Evolutionary conservation across 2,329 filamentous ascomycete species (phyloP).

Genomic region (Exserohilum turcica): DNA sequence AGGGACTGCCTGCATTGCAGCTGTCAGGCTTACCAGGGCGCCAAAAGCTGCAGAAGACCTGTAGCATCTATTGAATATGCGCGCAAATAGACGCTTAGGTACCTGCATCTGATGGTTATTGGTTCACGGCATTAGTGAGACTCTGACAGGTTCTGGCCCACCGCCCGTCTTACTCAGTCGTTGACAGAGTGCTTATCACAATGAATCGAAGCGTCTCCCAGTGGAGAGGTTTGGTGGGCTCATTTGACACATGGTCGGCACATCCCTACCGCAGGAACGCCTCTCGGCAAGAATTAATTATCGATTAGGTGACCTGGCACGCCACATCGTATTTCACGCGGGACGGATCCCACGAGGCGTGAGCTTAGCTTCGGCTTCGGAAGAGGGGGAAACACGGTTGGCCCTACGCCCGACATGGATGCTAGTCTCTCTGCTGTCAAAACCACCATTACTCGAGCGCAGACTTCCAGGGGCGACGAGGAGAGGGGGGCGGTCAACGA

Average conservation of each 20-base stretch:
- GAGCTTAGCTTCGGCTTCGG: conserved; percentile 1
- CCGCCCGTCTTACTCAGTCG: no score
- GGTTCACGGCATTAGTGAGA: not conserved
- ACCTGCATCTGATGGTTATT: not conserved
- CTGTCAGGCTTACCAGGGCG: not conserved
- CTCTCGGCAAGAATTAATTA: not conserved
- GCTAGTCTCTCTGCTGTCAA: not conserved
- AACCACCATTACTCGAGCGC: not conserved
- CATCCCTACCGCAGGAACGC: not conserved
- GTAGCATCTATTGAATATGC: not conserved
- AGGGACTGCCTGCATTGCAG: not conserved
- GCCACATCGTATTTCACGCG: not conserved
- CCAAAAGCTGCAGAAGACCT: not conserved
- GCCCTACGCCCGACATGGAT: not conserved
- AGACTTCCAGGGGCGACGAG: not conserved
- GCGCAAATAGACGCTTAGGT: not conserved
- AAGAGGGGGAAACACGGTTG: not conserved
- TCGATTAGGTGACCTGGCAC: not conserved
- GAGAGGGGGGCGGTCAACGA: no score
- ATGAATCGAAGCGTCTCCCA: not conserved
- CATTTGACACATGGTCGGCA: not conserved
- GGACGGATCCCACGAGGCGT: not conserved
- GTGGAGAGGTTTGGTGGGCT: not conserved
- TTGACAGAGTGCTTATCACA: not conserved
- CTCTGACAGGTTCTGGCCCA: not conserved